Percentiles rank a stretch among this genome's conserved stretches.
Conservation (phyloP, 2,329 filamentous ascomycete genomes). For the Alternaria brassicae region DNA sequence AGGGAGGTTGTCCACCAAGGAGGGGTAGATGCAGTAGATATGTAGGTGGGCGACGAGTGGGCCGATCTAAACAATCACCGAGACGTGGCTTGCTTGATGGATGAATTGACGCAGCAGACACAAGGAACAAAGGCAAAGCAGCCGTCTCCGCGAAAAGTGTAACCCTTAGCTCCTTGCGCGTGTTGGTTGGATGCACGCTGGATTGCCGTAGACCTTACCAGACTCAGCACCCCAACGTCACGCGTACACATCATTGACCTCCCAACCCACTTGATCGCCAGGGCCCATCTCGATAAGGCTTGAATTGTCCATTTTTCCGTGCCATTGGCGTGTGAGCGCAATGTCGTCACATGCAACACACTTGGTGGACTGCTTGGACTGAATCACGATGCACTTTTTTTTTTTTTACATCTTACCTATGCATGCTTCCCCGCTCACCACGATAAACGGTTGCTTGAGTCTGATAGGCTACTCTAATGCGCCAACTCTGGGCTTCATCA, state of each 20-base stretch:
- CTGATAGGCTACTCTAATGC: constrained; percentile 26
- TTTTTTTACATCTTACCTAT: background rate
- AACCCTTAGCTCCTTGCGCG: constrained; percentile 13
- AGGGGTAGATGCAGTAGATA: constrained; percentile 47
- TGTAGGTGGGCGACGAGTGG: constrained; percentile 37
- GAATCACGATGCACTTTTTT: constrained; percentile 9
- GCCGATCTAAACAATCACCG: constrained; percentile 36
- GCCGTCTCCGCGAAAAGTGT: constrained; percentile 22
- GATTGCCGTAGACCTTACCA: constrained; percentile 40
- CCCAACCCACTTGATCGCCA: constrained; percentile 31
- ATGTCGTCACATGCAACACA: constrained; percentile 9
- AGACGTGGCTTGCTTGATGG: constrained; percentile 33
- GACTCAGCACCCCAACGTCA: constrained; percentile 40
- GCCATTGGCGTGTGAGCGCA: constrained; percentile 13
- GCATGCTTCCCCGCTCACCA: constrained; percentile 15
- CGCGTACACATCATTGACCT: constrained; percentile 34
- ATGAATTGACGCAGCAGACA: constrained; percentile 27
- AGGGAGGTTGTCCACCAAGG: constrained; percentile 34
- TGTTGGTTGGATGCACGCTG: constrained; percentile 12
- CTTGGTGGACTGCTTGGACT: constrained; percentile 1
- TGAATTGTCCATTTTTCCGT: constrained; percentile 13
- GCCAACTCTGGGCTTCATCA: constrained; percentile 17
- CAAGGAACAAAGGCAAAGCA: constrained; percentile 19
- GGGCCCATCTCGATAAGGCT: constrained; percentile 24
- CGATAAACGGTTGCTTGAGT: constrained; percentile 6